Conservation (phyloP, 257 asterid species). For the Solanum etuberosum region DNA sequence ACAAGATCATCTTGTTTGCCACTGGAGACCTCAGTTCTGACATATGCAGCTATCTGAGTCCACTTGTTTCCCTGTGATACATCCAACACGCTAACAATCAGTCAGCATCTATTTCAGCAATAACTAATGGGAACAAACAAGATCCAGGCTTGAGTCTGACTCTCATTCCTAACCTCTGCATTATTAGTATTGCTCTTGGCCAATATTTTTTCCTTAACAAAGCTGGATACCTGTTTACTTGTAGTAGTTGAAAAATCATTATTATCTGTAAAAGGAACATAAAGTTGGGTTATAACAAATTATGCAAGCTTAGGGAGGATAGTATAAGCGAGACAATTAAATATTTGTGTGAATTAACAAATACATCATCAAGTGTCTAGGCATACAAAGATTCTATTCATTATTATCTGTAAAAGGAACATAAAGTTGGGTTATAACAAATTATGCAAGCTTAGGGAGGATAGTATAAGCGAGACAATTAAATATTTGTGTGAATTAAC, state of each 20-base stretch:
- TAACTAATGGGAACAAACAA: not conserved
- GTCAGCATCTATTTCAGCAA: conserved; percentile 11
- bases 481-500: no score
- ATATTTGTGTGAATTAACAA: no score
- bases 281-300: not conserved
- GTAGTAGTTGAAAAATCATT: conserved; percentile 11
- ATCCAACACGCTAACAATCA: conserved; percentile 13
- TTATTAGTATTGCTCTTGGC: conserved; percentile 22
- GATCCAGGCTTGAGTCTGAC: not conserved
- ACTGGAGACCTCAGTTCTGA: conserved; percentile 33
- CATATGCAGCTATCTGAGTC: conserved; percentile 17
- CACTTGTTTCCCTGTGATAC: conserved; percentile 21
- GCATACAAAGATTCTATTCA: no score
- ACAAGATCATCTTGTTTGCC: conserved; percentile 28
- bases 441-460: not conserved
- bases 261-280: conserved; percentile 33
- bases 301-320: not conserved
- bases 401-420: conserved; percentile 34
- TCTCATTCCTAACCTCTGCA: conserved; percentile 38
- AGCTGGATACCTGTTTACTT: conserved; percentile 36
- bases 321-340: not conserved
- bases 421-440: not conserved
- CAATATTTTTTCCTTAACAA: conserved; percentile 21
- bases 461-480: not conserved
- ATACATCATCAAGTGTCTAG: no score